Evolutionary conservation across 1,284 basidiomycete genomes (phyloP).

Genomic region (Sutorius eximius): DNA sequence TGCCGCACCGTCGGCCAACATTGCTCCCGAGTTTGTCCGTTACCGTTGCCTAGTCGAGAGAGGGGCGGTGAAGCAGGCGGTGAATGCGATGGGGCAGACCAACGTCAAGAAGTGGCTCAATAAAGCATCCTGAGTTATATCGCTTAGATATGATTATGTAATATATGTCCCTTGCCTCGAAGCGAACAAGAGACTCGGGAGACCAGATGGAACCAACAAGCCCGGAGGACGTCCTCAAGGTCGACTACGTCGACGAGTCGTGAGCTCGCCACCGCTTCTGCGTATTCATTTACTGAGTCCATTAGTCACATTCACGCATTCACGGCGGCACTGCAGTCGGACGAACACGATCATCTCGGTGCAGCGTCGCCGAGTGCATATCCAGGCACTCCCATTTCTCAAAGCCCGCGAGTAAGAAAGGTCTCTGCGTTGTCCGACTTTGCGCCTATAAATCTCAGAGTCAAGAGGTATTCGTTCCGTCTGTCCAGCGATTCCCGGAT

Average conservation of each 20-base stretch:
- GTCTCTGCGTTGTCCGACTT: conserved; percentile 91
- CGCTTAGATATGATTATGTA: conserved; percentile 24
- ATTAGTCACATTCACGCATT: conserved; percentile 75
- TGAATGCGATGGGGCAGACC: conserved; percentile 67
- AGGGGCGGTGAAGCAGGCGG: conserved; percentile 58
- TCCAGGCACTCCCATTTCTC: conserved; percentile 32
- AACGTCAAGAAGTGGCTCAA: conserved; percentile 75
- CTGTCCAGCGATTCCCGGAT: background rate
- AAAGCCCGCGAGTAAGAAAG: conserved; percentile 56
- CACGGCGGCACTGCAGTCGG: conserved; percentile 59
- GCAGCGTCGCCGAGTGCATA: conserved; percentile 31
- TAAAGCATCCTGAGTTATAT: conserved; percentile 42
- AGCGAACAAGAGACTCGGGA: background rate
- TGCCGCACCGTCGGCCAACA: conserved; percentile 44
- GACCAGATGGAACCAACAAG: conserved; percentile 13
- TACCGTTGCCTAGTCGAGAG: conserved; percentile 62
- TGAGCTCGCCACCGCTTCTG: conserved; percentile 36
- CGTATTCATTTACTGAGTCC: background rate
- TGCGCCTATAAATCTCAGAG: conserved; percentile 84
- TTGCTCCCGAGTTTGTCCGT: conserved; percentile 63
- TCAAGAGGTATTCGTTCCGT: conserved; percentile 55
- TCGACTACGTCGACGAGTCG: conserved; percentile 73
- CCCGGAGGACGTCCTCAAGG: conserved; percentile 30
- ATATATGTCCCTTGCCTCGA: conserved; percentile 8
- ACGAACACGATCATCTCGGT: conserved; percentile 52